Base-by-base conservation (phyloP, 805 yeast species). In the Lachancea kluyveri region DNA sequence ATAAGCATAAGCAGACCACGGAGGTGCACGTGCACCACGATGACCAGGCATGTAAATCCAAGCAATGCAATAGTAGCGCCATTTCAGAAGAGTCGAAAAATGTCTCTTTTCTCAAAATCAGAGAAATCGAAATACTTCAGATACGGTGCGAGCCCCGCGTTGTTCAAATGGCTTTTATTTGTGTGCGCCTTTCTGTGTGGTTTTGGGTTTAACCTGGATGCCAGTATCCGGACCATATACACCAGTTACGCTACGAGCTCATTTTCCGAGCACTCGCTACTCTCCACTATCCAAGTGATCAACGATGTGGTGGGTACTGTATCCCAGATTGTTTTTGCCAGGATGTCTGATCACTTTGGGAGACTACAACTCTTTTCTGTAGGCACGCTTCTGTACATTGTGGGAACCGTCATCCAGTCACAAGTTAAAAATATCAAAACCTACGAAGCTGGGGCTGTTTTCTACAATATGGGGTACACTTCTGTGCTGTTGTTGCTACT, bases 331-430 rank as follows among this genome's bases (percentile, higher is more conserved):
- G 64, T 72, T 4, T 74, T 66, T 40, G 85, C 86, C 8, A 62
- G 82, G 42, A 55, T 79, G 22, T 68, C 81, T 7, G 84, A 79
- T 51, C 62, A 68, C n/a, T 77, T 76, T 46, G 87, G 87, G 9
- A 71, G 87, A 50, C 43, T 73, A 19, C 74, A 70, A 45, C 55
- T 77, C 30, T 46, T 74, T 13, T 24, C 70, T 12, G 50, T 68
- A 6, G 63, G 78, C 1, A 59, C 76, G 8, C 36, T 78, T 8
- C 68, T 79, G 43, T 77, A 78, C 43, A 67, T 65, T 9, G 58
- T 79, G 26, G 86, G 86, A 17, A 77, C 82, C 7, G 64, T 79
- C 30, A 68, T 77, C 38, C 74, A 75, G 55, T 73, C 78, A 4
- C 78, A 73, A 48, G 73, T 83, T 8, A 59, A 62, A 37, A 68